Evolutionary conservation across 1,284 basidiomycete genomes (phyloP).

Genomic region (Apiotrichum domesticum): DNA sequence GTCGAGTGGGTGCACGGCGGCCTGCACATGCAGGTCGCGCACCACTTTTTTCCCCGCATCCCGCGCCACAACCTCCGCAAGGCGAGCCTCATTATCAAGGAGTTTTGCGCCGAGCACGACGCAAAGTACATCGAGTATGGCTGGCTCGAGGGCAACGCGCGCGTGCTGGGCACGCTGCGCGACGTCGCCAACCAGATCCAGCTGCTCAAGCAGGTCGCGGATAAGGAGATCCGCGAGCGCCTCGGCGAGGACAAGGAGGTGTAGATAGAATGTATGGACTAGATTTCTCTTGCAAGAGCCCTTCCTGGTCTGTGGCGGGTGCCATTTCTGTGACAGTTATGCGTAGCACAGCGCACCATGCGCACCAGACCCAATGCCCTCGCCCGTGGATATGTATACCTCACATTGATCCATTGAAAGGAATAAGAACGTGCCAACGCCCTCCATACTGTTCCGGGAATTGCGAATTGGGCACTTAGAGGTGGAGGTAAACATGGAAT

Average conservation of each 20-base stretch:
- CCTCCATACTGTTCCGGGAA: too few species aligned
- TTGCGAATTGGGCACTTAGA: too few species aligned
- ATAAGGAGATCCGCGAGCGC: slow-evolving; percentile 37
- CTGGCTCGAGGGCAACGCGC: slow-evolving; percentile 63
- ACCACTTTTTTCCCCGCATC: slow-evolving; percentile 92
- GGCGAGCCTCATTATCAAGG: slow-evolving; percentile 74
- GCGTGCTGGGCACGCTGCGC: slow-evolving; percentile 42
- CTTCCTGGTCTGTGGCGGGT: too few species aligned
- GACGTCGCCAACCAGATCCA: slow-evolving; percentile 46
- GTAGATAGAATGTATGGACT: not conserved
- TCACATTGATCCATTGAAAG: too few species aligned
- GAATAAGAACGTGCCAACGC: too few species aligned
- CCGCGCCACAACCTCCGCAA: slow-evolving; percentile 86
- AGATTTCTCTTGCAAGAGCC: not conserved
- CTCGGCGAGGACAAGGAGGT: not conserved
- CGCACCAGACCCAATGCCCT: too few species aligned
- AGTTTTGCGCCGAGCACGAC: slow-evolving; percentile 76
- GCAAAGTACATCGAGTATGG: slow-evolving; percentile 84
- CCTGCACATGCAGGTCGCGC: slow-evolving; percentile 90
- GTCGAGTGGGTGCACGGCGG: slow-evolving; percentile 89
- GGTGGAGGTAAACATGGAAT: too few species aligned
- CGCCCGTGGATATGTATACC: too few species aligned
- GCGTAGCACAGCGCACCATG: too few species aligned
- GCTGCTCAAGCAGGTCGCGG: slow-evolving; percentile 45
- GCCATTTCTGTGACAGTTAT: too few species aligned